Evolutionary conservation across 2,329 filamentous ascomycete species (phyloP).

Genomic region (Xylaria sp.): DNA sequence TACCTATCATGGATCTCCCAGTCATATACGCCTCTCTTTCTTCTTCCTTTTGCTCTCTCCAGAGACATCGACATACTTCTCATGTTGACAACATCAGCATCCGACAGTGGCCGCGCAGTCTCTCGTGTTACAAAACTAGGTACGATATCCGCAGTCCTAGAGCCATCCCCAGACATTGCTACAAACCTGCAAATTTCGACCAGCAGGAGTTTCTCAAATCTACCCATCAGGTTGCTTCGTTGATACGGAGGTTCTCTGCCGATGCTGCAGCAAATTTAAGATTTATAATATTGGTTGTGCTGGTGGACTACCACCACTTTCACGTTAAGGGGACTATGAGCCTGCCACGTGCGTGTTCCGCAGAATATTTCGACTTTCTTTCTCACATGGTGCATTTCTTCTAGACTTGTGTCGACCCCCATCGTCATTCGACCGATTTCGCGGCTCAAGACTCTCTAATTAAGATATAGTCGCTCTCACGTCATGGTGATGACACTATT

Average conservation of each 20-base stretch:
- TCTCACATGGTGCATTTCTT: slow-evolving; percentile 29
- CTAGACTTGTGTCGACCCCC: slow-evolving; percentile 35
- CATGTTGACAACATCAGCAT: too few species aligned
- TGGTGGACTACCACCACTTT: slow-evolving; percentile 38
- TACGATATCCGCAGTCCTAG: too few species aligned
- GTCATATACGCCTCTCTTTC: too few species aligned
- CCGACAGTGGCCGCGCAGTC: too few species aligned
- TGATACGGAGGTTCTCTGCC: not conserved
- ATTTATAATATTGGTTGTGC: not conserved
- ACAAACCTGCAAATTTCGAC: too few species aligned
- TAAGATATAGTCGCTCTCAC: not conserved
- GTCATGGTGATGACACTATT: not conserved
- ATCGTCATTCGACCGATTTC: not conserved
- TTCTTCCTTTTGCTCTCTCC: too few species aligned
- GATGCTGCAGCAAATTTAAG: not conserved
- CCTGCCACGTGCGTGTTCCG: not conserved
- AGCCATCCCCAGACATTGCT: too few species aligned
- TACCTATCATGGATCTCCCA: too few species aligned
- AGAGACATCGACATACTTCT: too few species aligned
- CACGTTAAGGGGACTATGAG: not conserved
- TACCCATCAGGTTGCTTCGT: too few species aligned
- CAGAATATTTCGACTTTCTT: slow-evolving; percentile 12
- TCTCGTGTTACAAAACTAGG: too few species aligned
- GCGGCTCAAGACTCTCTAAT: not conserved
- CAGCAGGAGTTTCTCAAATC: too few species aligned